These are phyloP conservation scores for Gynochthodes officinalis DNA, from an alignment of 257 asterid species.

Conservation along the genomic window DNA sequence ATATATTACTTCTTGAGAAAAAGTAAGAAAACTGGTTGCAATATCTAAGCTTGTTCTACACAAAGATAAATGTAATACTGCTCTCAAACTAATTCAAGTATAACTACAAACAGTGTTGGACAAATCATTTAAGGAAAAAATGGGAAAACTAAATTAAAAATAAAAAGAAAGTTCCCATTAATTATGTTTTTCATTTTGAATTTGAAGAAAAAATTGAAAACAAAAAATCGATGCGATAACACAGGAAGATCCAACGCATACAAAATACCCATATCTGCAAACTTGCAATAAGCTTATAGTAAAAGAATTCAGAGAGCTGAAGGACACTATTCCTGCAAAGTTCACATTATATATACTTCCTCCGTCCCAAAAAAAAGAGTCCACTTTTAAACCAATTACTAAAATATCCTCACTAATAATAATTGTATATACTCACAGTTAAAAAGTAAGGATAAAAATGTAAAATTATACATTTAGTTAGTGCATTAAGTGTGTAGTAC, in stretches of 20 bases:
- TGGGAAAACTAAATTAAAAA: no score
- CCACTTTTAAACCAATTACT: no score
- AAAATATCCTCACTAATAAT: no score
- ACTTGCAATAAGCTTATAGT: neutral
- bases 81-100: no score
- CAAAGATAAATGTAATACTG: neutral
- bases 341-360: no score
- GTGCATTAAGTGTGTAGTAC: no score
- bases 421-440: no score
- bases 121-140: neutral
- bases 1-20: neutral
- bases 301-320: neutral
- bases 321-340: no score
- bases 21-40: conserved; percentile 6
- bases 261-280: neutral
- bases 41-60: neutral
- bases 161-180: neutral
- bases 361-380: no score
- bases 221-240: neutral
- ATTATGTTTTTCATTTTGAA: neutral
- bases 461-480: no score
- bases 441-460: no score
- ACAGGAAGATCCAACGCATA: neutral
- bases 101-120: neutral
- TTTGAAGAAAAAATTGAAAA: no score